Base-by-base conservation (phyloP, 2,329 filamentous ascomycete species). In the Colletotrichum liaoningense region DNA sequence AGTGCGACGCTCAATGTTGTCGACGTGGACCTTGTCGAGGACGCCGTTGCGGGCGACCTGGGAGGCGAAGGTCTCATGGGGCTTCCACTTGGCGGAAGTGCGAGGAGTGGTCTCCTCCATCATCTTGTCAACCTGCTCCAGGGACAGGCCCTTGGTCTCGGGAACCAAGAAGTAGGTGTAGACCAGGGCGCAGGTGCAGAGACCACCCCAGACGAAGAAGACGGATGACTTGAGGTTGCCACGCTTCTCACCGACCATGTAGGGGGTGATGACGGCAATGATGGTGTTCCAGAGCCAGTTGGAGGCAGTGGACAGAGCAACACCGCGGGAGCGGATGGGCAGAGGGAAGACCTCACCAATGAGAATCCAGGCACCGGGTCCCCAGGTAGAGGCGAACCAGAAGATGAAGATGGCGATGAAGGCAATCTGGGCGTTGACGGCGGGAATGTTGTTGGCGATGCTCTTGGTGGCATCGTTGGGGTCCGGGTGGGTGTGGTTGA, bases 361-460 rank as follows among this genome's bases (percentile, higher is more conserved):
- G 77, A 97, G 89, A 67, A 93, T 90, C 93, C 93, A 95, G 66
- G 93, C 89, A 63, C 91, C 93, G 7, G 94, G 94, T 66, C 95
- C 95, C 95, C 94, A 97, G 76, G 95, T 97, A 72, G 90, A 92
- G 73, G 95, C 95, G 82, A 97, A 97, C 89, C 93, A 96, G 89
- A 94, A 95, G 88, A 97, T 95, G 89, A 95, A 97, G 86, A 97
- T 92, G 86, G 92, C 93, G 80, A 97, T 97, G 86, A 97, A 97
- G 74, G 94, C 91, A 76, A 97, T 95, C 88, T 95, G 92, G 63
- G 93, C 90, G 77, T 89, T 87, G 78, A 89, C 88, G 42, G 91
- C 92, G 2, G 85, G 76, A 74, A 87, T 84, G 82, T 92, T 90
- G 84, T 88, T 65, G 79, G 86, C 86, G 8, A 86, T 83, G 24